Percentiles rank a stretch among this genome's conserved stretches.
Evolutionary conservation across 2,329 filamentous ascomycete species (phyloP).

Genomic region (Chaetomium sp.): DNA sequence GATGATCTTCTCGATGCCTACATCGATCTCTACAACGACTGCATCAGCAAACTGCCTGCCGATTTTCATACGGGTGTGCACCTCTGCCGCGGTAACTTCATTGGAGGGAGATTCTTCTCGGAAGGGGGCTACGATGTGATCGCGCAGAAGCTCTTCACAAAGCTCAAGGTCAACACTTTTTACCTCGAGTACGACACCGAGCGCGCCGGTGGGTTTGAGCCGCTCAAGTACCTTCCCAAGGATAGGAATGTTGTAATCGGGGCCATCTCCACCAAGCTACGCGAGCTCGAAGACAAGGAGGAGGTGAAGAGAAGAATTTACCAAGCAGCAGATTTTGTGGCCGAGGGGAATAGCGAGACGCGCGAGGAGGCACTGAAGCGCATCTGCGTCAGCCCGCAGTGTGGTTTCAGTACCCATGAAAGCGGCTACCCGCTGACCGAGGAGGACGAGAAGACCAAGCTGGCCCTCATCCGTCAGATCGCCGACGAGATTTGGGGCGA

Average conservation of each 20-base stretch:
- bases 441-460: conserved; percentile 73
- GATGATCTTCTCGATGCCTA: conserved; percentile 75
- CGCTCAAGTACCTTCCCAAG: conserved; percentile 61
- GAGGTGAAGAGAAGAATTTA: conserved; percentile 62
- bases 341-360: conserved; percentile 65
- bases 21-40: conserved; percentile 76
- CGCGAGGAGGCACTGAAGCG: conserved; percentile 69
- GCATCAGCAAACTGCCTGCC: conserved; percentile 60
- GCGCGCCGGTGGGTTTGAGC: conserved; percentile 67
- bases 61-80: conserved; percentile 80
- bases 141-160: conserved; percentile 65
- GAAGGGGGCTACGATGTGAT: conserved; percentile 69
- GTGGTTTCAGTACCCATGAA: conserved; percentile 73
- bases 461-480: conserved; percentile 69
- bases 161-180: conserved; percentile 66
- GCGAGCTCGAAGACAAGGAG: conserved; percentile 63
- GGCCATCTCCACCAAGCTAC: conserved; percentile 64
- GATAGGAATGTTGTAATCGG: conserved; percentile 66
- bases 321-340: conserved; percentile 67
- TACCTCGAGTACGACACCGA: conserved; percentile 71
- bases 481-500: conserved; percentile 71
- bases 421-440: conserved; percentile 69
- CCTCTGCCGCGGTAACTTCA: conserved; percentile 70
- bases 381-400: conserved; percentile 70
- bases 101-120: conserved; percentile 65